These are phyloP conservation scores for Xylariaceae sp. DNA, from an alignment of 2,329 filamentous ascomycete species.

Conservation along the genomic window DNA sequence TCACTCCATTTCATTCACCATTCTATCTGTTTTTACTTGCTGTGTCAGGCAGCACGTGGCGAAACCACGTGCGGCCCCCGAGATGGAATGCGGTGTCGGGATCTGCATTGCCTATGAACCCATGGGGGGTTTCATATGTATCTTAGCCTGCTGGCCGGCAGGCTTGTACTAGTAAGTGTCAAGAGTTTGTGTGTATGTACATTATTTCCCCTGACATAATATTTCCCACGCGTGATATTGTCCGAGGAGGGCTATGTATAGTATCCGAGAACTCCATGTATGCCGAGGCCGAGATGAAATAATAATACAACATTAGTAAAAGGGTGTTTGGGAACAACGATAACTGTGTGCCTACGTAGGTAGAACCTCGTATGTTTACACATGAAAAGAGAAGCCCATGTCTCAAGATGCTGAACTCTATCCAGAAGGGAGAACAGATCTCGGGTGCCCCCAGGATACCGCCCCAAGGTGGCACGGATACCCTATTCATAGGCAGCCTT, in stretches of 20 bases:
- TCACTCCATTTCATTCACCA: not conserved
- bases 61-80: slow-evolving; percentile 7
- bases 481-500: too few species aligned
- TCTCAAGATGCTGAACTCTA: too few species aligned
- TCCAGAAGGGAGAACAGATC: too few species aligned
- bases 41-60: slow-evolving; percentile 19
- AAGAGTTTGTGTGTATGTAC: not conserved
- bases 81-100: slow-evolving; percentile 8
- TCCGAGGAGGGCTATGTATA: too few species aligned
- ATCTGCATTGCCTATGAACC: slow-evolving; percentile 5
- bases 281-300: too few species aligned
- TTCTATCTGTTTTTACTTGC: not conserved
- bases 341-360: too few species aligned
- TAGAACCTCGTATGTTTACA: not conserved
- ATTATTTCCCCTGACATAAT: too few species aligned
- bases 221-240: too few species aligned
- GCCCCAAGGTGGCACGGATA: not conserved
- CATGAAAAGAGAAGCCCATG: not conserved
- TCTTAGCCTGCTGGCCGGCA: not conserved
- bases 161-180: not conserved
- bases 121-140: slow-evolving; percentile 16
- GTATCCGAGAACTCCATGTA: too few species aligned
- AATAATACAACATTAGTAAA: too few species aligned
- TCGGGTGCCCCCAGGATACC: not conserved
- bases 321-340: too few species aligned